These are phyloP conservation scores for Ceratopteris richardii DNA, from an alignment of 75 land plant genomes.

Conservation along the genomic window DNA sequence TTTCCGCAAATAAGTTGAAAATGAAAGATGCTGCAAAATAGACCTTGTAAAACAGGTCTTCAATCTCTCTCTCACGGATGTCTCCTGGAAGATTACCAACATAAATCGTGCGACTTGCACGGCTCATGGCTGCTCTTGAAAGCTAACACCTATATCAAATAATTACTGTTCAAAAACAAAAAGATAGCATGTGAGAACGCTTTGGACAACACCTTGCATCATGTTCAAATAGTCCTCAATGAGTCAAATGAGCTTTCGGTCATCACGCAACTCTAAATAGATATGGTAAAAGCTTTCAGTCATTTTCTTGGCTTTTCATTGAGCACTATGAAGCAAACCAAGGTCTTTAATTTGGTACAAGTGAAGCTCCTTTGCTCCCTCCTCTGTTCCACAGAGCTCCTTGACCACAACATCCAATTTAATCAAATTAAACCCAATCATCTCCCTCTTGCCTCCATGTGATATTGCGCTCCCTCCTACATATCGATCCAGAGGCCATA, in stretches of 20 bases:
- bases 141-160: neutral
- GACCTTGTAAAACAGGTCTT: constrained; percentile 28
- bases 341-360: constrained; percentile 24
- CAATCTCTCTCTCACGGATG: constrained; percentile 26
- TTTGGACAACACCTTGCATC: neutral
- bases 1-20: neutral
- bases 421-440: constrained; percentile 14
- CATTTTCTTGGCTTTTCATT: neutral
- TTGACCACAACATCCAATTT: neutral
- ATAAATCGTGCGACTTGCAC: constrained; percentile 46
- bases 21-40: neutral
- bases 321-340: constrained; percentile 33
- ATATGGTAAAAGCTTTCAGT: neutral
- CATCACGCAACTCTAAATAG: neutral
- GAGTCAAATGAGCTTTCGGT: neutral
- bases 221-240: neutral
- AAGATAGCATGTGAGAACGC: neutral
- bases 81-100: constrained; percentile 40
- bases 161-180: neutral
- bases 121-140: constrained; percentile 26
- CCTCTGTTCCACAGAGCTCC: constrained; percentile 35
- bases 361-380: constrained; percentile 39
- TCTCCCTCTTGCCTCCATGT: constrained; percentile 14
- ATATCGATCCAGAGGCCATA: constrained; percentile 1
- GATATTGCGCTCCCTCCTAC: constrained; percentile 13